These are phyloP conservation scores for Ustilago sp. DNA, from an alignment of 1,284 basidiomycete species.

Conservation along the genomic window DNA sequence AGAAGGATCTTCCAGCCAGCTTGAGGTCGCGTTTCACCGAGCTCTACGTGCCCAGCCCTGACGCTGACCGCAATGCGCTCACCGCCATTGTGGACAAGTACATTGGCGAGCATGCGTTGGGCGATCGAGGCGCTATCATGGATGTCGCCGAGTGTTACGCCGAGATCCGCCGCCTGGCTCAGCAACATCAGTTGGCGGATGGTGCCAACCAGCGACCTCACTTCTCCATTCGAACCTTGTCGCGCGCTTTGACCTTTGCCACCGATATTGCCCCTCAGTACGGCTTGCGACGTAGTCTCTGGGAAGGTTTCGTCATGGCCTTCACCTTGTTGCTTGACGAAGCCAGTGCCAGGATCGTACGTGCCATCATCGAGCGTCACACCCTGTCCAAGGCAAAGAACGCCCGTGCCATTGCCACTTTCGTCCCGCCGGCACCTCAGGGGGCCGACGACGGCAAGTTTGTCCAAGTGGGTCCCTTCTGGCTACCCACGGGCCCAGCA, in stretches of 20 bases:
- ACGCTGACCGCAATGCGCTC: slow-evolving; percentile 90
- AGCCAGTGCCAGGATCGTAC: slow-evolving; percentile 79
- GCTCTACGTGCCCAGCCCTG: slow-evolving; percentile 92
- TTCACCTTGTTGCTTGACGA: slow-evolving; percentile 94
- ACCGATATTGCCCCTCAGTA: slow-evolving; percentile 83
- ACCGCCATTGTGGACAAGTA: slow-evolving; percentile 89
- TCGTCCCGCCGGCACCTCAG: slow-evolving; percentile 57
- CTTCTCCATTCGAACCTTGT: slow-evolving; percentile 95
- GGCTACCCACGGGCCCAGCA: slow-evolving; percentile 82
- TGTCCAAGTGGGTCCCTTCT: slow-evolving; percentile 91
- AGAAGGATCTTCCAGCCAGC: slow-evolving; percentile 92
- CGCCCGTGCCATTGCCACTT: slow-evolving; percentile 63
- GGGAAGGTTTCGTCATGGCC: slow-evolving; percentile 97
- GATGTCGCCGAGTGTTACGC: slow-evolving; percentile 92
- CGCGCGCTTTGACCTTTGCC: slow-evolving; percentile 90
- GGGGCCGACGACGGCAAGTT: slow-evolving; percentile 35
- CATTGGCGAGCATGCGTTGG: slow-evolving; percentile 83
- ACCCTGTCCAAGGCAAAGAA: slow-evolving; percentile 88
- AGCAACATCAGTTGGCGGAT: slow-evolving; percentile 87
- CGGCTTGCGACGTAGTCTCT: slow-evolving; percentile 82
- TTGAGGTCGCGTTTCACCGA: slow-evolving; percentile 94
- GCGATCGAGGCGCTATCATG: slow-evolving; percentile 88
- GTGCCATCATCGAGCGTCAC: slow-evolving; percentile 79
- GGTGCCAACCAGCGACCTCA: slow-evolving; percentile 95
- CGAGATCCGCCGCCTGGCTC: slow-evolving; percentile 83